Evolutionary conservation across 2,329 filamentous ascomycete species (phyloP).

Genomic region (Bipolaris victoriae): DNA sequence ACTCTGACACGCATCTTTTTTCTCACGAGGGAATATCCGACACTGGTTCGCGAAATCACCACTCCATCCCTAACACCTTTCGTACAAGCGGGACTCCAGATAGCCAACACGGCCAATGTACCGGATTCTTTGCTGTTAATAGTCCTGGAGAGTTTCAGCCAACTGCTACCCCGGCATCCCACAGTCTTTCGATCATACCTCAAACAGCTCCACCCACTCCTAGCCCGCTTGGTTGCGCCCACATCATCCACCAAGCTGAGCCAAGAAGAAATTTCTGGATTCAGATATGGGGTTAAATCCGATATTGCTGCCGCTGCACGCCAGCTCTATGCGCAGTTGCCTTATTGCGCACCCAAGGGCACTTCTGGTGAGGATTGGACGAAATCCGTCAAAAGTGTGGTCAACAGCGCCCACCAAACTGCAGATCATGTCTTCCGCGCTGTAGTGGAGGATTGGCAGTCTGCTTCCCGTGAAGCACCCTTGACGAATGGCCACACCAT

Average conservation of each 20-base stretch:
- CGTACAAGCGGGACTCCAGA: conserved; percentile 72
- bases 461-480: conserved; percentile 57
- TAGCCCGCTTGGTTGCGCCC: conserved; percentile 67
- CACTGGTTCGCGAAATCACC: conserved; percentile 83
- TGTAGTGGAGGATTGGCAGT: conserved; percentile 81
- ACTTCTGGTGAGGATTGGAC: conserved; percentile 79
- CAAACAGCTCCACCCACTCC: conserved; percentile 68
- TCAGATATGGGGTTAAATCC: conserved; percentile 56
- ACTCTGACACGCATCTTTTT: conserved; percentile 83
- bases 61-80: conserved; percentile 81
- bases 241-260: conserved; percentile 57
- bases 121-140: conserved; percentile 62
- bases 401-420: conserved; percentile 71
- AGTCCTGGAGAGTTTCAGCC: conserved; percentile 72
- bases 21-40: conserved; percentile 80
- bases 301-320: conserved; percentile 65
- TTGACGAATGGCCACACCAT: conserved; percentile 36
- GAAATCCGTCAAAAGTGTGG: conserved; percentile 65
- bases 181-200: conserved; percentile 81
- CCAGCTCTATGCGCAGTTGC: conserved; percentile 71
- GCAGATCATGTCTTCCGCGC: conserved; percentile 79
- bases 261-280: conserved; percentile 22
- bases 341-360: conserved; percentile 82
- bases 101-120: conserved; percentile 48
- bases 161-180: conserved; percentile 78